These are phyloP conservation scores for Glebionis coronaria DNA, from an alignment of 129 eudicot genomes.

Conservation along the genomic window DNA sequence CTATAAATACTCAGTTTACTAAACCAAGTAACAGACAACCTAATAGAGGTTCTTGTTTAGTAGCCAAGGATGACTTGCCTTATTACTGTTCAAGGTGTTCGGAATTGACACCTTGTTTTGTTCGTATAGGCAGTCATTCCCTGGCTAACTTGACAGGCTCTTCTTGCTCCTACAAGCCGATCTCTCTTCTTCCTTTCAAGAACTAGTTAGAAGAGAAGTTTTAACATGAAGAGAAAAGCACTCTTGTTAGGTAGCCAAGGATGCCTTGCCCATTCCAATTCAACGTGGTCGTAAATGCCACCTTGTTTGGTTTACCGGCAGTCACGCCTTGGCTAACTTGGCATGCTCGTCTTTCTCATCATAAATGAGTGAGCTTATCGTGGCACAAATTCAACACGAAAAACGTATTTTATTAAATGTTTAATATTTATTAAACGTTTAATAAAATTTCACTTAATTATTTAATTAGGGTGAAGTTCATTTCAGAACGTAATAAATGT, in stretches of 20 bases:
- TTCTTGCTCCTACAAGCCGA: conserved; percentile 20
- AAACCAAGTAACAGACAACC: background rate
- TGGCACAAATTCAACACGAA: no score
- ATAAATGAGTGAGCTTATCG: no score
- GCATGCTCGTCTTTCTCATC: conserved; percentile 26
- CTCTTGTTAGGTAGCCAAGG: conserved; percentile 23
- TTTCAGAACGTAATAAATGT: no score
- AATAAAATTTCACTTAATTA: no score
- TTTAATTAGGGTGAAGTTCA: no score
- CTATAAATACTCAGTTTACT: background rate
- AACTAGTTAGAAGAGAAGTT: conserved; percentile 9
- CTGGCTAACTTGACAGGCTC: conserved; percentile 22
- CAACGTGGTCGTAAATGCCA: background rate
- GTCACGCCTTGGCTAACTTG: no score
- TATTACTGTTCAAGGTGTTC: conserved; percentile 13
- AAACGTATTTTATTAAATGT: no score
- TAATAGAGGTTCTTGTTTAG: conserved; percentile 19
- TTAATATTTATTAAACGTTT: no score
- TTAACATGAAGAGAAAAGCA: conserved; percentile 22
- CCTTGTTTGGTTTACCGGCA: conserved; percentile 1
- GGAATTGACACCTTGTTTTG: conserved; percentile 15
- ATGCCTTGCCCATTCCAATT: conserved; percentile 26
- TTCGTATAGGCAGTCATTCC: conserved; percentile 20
- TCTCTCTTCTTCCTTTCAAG: conserved; percentile 11
- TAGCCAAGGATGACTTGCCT: conserved; percentile 31